Evolutionary conservation across 2,329 filamentous ascomycete genomes (phyloP), one percentile per base, ranked within the genome.

Genomic region (Cordyceps militaris): DNA sequence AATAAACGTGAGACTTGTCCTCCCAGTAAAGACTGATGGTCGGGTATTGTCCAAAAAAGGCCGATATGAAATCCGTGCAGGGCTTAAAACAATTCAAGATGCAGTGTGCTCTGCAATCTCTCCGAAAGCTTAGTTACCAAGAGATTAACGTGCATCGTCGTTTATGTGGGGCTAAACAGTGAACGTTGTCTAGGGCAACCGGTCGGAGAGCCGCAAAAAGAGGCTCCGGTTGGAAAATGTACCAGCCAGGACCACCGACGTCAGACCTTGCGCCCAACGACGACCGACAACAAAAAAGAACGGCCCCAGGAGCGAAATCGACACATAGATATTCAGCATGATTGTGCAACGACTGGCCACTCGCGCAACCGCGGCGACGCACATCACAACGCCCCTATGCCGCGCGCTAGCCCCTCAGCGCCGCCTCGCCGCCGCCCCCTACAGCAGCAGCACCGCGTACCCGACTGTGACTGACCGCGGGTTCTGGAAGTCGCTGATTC

Each of bases 401-500:
- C 11, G 36, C 23, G 46, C 19, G 26, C 19, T 23, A 19, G n/a
- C 56, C 3, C 19, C 42, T 9, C 34, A 32, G 16, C 56, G 42
- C 40, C 32, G 10, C 30, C 5, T 32, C 23, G 13, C 36, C 34
- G n/a, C 26, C 36, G 13, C 23, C 2, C 36, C 26, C 19, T 64
- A 51, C 42, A 75, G 74, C 60, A 73, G 49, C 42, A 75, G 74
- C 60, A 73, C 74, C 0, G 66, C 67, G 11, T 67, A 78, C 10
- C 80, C 78, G n/a, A 78, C 76, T 43, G 72, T 86, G 55, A 72
- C 75, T 24, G 78, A 85, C 63, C 62, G 76, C 6, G 82, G 82
- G 10, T 85, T 91, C 70, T 91, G 88, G 88, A 81, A 78, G 64
- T 81, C 80, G 10, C 73, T 91, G 60, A 73, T 91, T 50, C 88